Conservation (phyloP, 2,329 filamentous ascomycete species). For the Penicillium vulpinum region DNA sequence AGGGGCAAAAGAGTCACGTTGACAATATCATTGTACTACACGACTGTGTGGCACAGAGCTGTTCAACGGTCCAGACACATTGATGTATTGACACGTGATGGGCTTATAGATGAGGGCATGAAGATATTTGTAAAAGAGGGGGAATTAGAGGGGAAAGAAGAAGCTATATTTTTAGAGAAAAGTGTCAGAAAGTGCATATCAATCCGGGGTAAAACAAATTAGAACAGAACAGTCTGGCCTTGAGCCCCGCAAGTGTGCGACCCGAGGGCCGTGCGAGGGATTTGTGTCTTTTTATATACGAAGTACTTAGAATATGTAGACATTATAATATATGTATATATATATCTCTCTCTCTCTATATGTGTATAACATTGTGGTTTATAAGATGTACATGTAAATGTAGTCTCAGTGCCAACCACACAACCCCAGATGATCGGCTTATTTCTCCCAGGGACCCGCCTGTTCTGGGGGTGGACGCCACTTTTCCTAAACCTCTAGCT, state of each 20-base stretch:
- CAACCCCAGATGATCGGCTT: conserved; percentile 17
- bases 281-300: not conserved
- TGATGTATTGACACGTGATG: not conserved
- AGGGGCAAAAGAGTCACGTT: not conserved
- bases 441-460: conserved; percentile 13
- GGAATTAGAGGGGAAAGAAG: not conserved
- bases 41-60: not conserved
- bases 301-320: no score
- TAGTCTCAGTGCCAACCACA: not conserved
- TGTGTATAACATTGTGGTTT: no score
- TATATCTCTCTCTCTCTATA: no score
- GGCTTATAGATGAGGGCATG: not conserved
- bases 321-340: no score
- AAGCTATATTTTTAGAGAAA: not conserved
- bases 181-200: conserved; percentile 4
- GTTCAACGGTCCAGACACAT: not conserved
- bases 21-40: conserved; percentile 3
- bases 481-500: not conserved
- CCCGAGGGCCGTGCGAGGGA: conserved; percentile 18
- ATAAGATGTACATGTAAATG: not conserved
- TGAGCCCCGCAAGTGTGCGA: conserved; percentile 18
- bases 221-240: conserved; percentile 3
- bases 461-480: not conserved
- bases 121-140: not conserved
- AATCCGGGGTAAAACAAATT: conserved; percentile 13